Evolutionary conservation across 441 rosid species (phyloP), one percentile per base, ranked within the genome.

Genomic region (Gossypium schwendimanii): DNA sequence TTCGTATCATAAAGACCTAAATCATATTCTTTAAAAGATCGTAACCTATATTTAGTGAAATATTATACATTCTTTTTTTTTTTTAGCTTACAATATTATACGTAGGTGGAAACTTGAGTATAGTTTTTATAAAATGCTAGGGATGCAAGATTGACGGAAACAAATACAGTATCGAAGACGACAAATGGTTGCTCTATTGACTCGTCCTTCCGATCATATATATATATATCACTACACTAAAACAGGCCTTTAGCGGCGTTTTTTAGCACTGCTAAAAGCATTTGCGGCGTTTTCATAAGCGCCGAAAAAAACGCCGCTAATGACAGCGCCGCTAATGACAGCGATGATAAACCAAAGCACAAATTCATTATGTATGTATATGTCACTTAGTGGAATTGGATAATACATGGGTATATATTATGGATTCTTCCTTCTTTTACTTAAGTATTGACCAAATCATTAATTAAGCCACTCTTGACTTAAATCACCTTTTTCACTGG

Each of bases 361-460:
- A 78, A 81, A 81, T 78, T 84, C 69, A 62, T 61, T 33, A 33
- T 31, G 36, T 31, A 62, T 23, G 63, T 50, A 65, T 50, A 73
- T 79, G 86, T 77, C 87, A 76, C 71, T 59, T 81, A 77, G 87
- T 70, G 79, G 73, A 47, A 14, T 3, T 54, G 26, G 49, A 70
- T 80, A 31, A 31, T 31, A 31, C 5, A 5, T 5, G 7, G 36
- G 36, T 4, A 31, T 31, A 50, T 72, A 47, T 36, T 58, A 71
- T 70, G 52, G 15, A 28, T 44, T 4, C 15, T 6, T 24, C 8
- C 39, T 5, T 6, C 12, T 24, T 4, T 62, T 59, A 45, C 28
- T 59, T 57, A 78, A 63, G 18, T 39, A 33, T 44, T 36, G 67
- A 63, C 67, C 67, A 62, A 8, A 4, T 18, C 49, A 17, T 62